A percentile compares a stretch with the other conserved stretches of the same genome.
These are phyloP conservation scores for Yamadazyma epiphylla DNA, from an alignment of 1,139 yeast genomes.

Conservation along the genomic window DNA sequence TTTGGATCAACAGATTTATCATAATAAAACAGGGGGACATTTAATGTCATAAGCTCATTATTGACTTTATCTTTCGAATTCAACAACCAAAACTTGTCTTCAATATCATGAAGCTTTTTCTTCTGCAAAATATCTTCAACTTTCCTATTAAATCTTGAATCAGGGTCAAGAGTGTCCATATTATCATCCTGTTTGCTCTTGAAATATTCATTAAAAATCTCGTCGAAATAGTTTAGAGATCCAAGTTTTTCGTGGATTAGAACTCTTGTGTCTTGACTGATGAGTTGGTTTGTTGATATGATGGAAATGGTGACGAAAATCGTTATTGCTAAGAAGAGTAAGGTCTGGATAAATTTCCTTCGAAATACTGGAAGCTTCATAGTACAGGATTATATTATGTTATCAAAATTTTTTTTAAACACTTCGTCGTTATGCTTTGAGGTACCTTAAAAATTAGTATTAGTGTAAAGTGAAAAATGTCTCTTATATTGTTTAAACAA, in stretches of 20 bases:
- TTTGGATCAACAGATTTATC: conserved; percentile 3
- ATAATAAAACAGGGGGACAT: conserved; percentile 25
- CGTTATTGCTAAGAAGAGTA: conserved; percentile 12
- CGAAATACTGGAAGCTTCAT: conserved; percentile 7
- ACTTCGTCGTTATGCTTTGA: too few relatives aligned
- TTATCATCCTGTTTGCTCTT: conserved; percentile 8
- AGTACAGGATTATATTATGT: too few relatives aligned
- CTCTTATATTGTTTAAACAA: not conserved
- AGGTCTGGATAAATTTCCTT: conserved; percentile 14
- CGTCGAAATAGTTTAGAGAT: conserved; percentile 17
- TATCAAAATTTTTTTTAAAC: not conserved
- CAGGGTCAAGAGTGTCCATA: conserved; percentile 12
- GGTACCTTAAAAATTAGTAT: too few relatives aligned
- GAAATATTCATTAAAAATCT: conserved; percentile 10
- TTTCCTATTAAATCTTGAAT: conserved; percentile 17
- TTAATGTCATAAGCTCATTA: conserved; percentile 13
- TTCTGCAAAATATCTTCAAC: conserved; percentile 15
- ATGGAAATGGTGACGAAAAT: conserved; percentile 13
- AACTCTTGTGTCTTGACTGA: conserved; percentile 5
- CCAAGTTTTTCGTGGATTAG: conserved; percentile 5
- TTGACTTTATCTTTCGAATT: conserved; percentile 17
- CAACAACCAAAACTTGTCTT: conserved; percentile 26
- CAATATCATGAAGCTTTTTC: conserved; percentile 20
- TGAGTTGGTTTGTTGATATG: conserved; percentile 8
- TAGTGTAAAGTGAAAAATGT: too few relatives aligned